phyloP scores from a whole-genome alignment of 2,329 filamentous ascomycete genomes.

The Xylariaceae sp. region DNA sequence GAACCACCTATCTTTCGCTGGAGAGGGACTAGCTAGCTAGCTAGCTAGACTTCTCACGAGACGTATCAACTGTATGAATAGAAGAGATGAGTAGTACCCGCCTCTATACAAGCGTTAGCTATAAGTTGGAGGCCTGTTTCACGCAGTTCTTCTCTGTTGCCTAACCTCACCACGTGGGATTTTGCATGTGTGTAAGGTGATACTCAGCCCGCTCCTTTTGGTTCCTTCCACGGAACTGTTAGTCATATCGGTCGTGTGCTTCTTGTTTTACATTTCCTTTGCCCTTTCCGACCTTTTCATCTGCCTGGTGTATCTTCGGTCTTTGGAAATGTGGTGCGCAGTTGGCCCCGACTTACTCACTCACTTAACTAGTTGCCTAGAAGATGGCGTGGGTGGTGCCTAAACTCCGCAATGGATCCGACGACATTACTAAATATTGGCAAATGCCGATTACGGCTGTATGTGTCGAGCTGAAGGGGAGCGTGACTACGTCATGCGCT shows the following conservation, averaged over 20 bases:
- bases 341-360: no score
- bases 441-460: background rate
- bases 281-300: background rate
- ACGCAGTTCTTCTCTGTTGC: background rate
- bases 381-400: background rate
- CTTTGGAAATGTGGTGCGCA: no score
- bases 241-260: background rate
- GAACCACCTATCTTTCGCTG: background rate
- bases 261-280: background rate
- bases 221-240: background rate
- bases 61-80: background rate
- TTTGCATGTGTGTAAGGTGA: background rate
- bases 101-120: background rate
- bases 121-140: background rate
- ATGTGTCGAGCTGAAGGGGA: no score
- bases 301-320: background rate
- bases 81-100: background rate
- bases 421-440: background rate
- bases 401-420: background rate
- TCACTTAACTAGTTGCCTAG: background rate
- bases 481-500: background rate
- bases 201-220: background rate
- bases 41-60: no score
- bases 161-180: constrained; percentile 9
- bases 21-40: no score